A percentile compares a stretch with the other conserved stretches of the same genome.
These are phyloP conservation scores for Stemphylium lycopersici DNA, from an alignment of 2,329 filamentous ascomycete genomes.

Conservation along the genomic window DNA sequence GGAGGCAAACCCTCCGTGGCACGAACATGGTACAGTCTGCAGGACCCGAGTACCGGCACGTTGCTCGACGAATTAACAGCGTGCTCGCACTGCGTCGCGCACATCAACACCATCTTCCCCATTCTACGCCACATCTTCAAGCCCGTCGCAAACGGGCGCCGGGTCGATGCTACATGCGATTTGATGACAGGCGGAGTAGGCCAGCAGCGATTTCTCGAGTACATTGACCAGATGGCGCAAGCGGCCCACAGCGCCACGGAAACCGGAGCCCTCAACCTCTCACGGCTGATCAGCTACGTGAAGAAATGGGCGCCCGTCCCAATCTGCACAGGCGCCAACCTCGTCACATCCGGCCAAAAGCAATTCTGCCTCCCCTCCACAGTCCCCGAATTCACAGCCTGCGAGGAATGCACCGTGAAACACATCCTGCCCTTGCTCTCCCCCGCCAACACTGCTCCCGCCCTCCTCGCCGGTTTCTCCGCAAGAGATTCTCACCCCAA, in stretches of 20 bases:
- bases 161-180: constrained; percentile 27
- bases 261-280: constrained; percentile 8
- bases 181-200: constrained; percentile 15
- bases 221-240: constrained; percentile 16
- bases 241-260: constrained; percentile 7
- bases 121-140: constrained; percentile 20
- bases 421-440: constrained; percentile 15
- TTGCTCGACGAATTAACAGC: constrained; percentile 27
- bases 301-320: constrained; percentile 19
- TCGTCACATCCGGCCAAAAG: constrained; percentile 6
- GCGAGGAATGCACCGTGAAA: constrained; percentile 24
- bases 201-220: constrained; percentile 14
- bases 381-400: constrained; percentile 20
- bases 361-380: constrained; percentile 10
- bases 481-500: neutral
- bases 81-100: constrained; percentile 25
- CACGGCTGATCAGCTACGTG: constrained; percentile 13
- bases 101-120: constrained; percentile 21
- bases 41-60: constrained; percentile 15
- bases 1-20: constrained; percentile 18
- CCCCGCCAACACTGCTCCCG: neutral
- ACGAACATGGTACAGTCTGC: constrained; percentile 27
- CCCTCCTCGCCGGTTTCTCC: constrained; percentile 6
- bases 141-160: constrained; percentile 12
- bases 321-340: constrained; percentile 9